These are phyloP conservation scores for Umbelopsis sp. DNA, from an alignment of 192 early-diverging fungal species.

Conservation along the genomic window DNA sequence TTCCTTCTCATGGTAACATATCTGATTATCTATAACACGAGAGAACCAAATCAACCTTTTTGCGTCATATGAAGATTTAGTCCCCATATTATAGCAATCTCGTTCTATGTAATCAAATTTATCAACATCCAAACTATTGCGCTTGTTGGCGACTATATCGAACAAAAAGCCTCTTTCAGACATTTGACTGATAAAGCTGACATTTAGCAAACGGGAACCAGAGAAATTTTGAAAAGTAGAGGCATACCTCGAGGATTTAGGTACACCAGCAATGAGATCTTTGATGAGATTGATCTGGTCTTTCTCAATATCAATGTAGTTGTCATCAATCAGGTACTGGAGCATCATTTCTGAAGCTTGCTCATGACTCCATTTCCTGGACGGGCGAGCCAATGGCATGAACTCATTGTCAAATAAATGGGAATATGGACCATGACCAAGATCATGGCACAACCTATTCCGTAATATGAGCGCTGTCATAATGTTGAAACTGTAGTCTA, in stretches of 20 bases:
- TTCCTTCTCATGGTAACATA: conserved; percentile 90
- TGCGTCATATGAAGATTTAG: conserved; percentile 55
- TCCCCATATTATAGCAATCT: conserved; percentile 80
- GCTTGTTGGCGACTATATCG: conserved; percentile 96
- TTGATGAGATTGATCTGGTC: conserved; percentile 71
- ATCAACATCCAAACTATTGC: conserved; percentile 94
- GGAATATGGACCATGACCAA: conserved; percentile 95
- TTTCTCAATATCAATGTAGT: conserved; percentile 67
- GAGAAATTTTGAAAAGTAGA: no score
- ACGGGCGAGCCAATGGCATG: conserved; percentile 66
- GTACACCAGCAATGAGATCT: conserved; percentile 67
- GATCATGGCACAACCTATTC: conserved; percentile 84
- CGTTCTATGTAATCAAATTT: conserved; percentile 84
- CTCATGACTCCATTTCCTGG: conserved; percentile 70
- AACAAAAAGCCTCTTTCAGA: conserved; percentile 76
- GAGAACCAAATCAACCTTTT: conserved; percentile 77
- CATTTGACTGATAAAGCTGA: conserved; percentile 16
- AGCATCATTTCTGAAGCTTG: conserved; percentile 86
- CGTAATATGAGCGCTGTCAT: not conserved
- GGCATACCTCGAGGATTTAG: conserved; percentile 44
- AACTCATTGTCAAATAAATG: conserved; percentile 94
- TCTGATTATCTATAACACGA: conserved; percentile 87
- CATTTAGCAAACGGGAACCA: not conserved
- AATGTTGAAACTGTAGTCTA: not conserved
- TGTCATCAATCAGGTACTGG: conserved; percentile 73